Conservation (phyloP, 305 asterid species). For the Fraxinus greggii region DNA sequence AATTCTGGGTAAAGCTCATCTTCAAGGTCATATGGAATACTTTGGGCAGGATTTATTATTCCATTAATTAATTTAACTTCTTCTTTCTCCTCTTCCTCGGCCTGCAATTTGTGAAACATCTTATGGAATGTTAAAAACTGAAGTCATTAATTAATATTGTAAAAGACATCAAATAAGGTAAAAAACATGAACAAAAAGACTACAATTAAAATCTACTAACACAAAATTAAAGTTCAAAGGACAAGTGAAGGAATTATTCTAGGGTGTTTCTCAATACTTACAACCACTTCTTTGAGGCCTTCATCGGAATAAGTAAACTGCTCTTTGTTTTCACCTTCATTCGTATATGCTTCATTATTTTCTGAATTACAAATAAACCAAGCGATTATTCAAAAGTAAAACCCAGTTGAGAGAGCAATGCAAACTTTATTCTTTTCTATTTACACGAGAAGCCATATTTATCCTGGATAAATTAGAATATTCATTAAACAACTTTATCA, state of each 20-base stretch:
- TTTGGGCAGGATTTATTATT: slow-evolving; percentile 55
- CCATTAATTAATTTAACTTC: slow-evolving; percentile 81
- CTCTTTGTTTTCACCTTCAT: slow-evolving; percentile 45
- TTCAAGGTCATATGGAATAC: slow-evolving; percentile 48
- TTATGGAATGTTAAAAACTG: neutral
- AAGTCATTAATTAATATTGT: neutral
- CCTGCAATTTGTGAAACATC: slow-evolving; percentile 36
- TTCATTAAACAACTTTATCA: neutral
- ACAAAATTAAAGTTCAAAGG: neutral
- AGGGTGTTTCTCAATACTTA: slow-evolving; percentile 25
- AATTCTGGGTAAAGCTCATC: slow-evolving; percentile 77
- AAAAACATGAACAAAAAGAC: neutral
- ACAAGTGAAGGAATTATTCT: neutral
- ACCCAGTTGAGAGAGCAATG: slow-evolving; percentile 5
- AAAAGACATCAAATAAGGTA: slow-evolving; percentile 7
- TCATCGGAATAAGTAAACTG: slow-evolving; percentile 37
- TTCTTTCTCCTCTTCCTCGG: slow-evolving; percentile 76
- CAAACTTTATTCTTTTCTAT: neutral
- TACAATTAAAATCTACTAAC: neutral
- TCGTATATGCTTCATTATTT: slow-evolving; percentile 39
- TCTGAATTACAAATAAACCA: slow-evolving; percentile 35
- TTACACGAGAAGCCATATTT: neutral
- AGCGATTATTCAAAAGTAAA: slow-evolving; percentile 11
- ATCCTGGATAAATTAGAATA: neutral
- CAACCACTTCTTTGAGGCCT: slow-evolving; percentile 54